These are phyloP conservation scores for Mycena sp. DNA, from an alignment of 1,284 basidiomycete genomes.

Conservation along the genomic window DNA sequence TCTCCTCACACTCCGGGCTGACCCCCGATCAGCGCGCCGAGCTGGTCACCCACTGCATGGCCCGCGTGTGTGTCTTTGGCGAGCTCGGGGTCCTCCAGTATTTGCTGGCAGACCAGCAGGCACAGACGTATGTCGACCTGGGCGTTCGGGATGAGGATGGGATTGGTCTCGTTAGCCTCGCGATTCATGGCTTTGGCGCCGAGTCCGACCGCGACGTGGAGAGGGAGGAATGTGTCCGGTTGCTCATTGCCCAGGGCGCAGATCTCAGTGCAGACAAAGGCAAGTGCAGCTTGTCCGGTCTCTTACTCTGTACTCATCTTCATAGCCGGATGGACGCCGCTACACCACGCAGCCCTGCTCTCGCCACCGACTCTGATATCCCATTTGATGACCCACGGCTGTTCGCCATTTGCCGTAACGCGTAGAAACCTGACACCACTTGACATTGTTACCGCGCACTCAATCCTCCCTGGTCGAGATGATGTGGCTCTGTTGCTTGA, in stretches of 20 bases:
- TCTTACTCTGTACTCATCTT: conserved; percentile 3
- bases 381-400: conserved; percentile 92
- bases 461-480: conserved; percentile 80
- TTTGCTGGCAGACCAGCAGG: conserved; percentile 75
- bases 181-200: conserved; percentile 86
- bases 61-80: conserved; percentile 78
- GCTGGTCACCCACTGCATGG: conserved; percentile 76
- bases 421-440: conserved; percentile 82
- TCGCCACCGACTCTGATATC: conserved; percentile 93
- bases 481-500: conserved; percentile 84
- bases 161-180: conserved; percentile 77
- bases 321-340: conserved; percentile 90
- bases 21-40: conserved; percentile 70
- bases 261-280: conserved; percentile 76
- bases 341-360: conserved; percentile 93
- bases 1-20: conserved; percentile 74
- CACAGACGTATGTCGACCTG: conserved; percentile 75
- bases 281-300: conserved; percentile 43
- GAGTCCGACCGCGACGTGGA: conserved; percentile 86
- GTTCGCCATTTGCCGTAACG: conserved; percentile 81
- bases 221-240: conserved; percentile 86
- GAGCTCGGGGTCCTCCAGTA: conserved; percentile 77
- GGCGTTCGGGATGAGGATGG: conserved; percentile 84
- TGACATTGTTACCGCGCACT: conserved; percentile 86
- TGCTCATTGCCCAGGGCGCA: conserved; percentile 83